Conservation (phyloP, 306 rosid genomes). For the Dalbergia cochinchinensis region DNA sequence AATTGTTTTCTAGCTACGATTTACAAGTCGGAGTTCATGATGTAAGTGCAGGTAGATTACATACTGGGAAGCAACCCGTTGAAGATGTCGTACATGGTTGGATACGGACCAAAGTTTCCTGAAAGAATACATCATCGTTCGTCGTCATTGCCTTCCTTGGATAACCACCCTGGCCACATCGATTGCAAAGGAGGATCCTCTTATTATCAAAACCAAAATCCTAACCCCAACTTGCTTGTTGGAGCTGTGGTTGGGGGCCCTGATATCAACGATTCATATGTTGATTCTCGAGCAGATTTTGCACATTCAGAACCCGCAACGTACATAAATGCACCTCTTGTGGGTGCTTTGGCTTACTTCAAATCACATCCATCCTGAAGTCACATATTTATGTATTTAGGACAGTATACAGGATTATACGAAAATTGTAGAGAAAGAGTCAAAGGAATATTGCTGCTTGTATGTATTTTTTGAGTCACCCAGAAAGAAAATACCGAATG, state of each 20-base stretch:
- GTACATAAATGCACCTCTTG: constrained; percentile 73
- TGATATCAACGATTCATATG: constrained; percentile 51
- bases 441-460: not conserved
- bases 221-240: constrained; percentile 57
- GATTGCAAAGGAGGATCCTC: constrained; percentile 54
- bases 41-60: constrained; percentile 64
- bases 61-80: constrained; percentile 66
- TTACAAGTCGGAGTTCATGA: no score
- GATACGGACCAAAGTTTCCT: constrained; percentile 63
- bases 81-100: constrained; percentile 77
- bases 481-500: no score
- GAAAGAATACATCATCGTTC: constrained; percentile 67
- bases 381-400: not conserved
- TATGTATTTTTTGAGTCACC: no score
- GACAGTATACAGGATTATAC: not conserved
- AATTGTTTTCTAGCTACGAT: no score
- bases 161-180: constrained; percentile 28
- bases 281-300: constrained; percentile 63
- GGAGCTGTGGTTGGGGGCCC: constrained; percentile 79
- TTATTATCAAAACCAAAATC: constrained; percentile 49
- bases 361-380: constrained; percentile 43
- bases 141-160: constrained; percentile 58
- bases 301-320: constrained; percentile 68
- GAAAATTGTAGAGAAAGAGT: not conserved
- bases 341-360: constrained; percentile 71